Conservation (phyloP, 2,329 filamentous ascomycete species). For the Thermothelomyces thermophilus region DNA sequence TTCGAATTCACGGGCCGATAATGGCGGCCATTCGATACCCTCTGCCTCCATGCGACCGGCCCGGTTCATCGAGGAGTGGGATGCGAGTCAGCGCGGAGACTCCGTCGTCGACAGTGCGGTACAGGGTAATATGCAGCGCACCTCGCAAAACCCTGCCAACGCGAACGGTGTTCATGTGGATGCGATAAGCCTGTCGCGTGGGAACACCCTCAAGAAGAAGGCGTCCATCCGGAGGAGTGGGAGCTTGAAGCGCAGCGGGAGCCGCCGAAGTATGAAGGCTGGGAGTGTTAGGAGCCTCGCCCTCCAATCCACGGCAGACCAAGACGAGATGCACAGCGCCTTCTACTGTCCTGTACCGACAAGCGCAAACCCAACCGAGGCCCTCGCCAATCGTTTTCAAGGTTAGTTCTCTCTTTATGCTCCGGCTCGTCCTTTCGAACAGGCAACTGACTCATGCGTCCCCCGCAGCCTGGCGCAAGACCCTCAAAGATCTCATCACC, state of each 20-base stretch:
- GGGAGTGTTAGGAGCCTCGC: slow-evolving; percentile 80
- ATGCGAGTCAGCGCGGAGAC: slow-evolving; percentile 59
- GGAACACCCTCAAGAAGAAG: slow-evolving; percentile 85
- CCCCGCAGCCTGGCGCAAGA: slow-evolving; percentile 79
- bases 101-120: slow-evolving; percentile 51
- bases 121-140: slow-evolving; percentile 18
- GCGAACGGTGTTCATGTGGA: slow-evolving; percentile 39
- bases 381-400: slow-evolving; percentile 82
- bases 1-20: slow-evolving; percentile 30
- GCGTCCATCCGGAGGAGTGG: slow-evolving; percentile 64
- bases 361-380: slow-evolving; percentile 77
- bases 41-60: slow-evolving; percentile 31
- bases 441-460: slow-evolving; percentile 12
- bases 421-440: background rate
- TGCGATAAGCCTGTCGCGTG: slow-evolving; percentile 38
- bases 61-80: slow-evolving; percentile 65
- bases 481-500: slow-evolving; percentile 86
- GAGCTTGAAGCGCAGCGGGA: slow-evolving; percentile 73
- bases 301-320: slow-evolving; percentile 61
- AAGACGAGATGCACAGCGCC: slow-evolving; percentile 69
- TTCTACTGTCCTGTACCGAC: slow-evolving; percentile 90
- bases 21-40: slow-evolving; percentile 21
- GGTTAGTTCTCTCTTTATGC: slow-evolving; percentile 43
- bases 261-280: slow-evolving; percentile 73
- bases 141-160: slow-evolving; percentile 35